Percentiles rank a stretch among this genome's conserved stretches.
Evolutionary conservation across 768 basidiomycete species (phyloP).

Genomic region (Lactifluus echinatus): DNA sequence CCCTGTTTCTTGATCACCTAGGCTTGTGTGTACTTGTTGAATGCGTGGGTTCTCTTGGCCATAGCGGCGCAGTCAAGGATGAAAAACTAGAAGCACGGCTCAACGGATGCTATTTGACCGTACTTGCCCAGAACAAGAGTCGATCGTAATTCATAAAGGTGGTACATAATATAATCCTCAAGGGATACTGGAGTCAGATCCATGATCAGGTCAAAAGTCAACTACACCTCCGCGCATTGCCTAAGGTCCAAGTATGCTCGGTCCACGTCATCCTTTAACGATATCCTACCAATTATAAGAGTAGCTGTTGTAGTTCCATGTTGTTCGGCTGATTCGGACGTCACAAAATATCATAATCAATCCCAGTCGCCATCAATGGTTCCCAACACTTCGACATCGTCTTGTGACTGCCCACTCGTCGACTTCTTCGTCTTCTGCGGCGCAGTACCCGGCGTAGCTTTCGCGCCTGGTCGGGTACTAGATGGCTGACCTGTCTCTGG

Average conservation of each 20-base stretch:
- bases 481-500: background rate
- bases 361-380: conserved; percentile 25
- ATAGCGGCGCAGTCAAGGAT: too few relatives aligned
- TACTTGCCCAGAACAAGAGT: too few relatives aligned
- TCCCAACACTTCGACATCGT: conserved; percentile 27
- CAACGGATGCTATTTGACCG: too few relatives aligned
- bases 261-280: background rate
- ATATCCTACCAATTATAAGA: background rate
- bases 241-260: background rate
- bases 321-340: background rate
- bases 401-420: conserved; percentile 14
- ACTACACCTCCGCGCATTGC: background rate
- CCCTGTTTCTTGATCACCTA: too few relatives aligned
- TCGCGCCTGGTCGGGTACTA: conserved; percentile 1
- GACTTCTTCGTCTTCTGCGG: conserved; percentile 13
- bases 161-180: too few relatives aligned
- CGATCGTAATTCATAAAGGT: too few relatives aligned
- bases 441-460: background rate
- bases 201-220: background rate
- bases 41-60: too few relatives aligned
- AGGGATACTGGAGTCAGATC: background rate
- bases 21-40: too few relatives aligned
- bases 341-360: too few relatives aligned
- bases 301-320: background rate
- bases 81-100: too few relatives aligned